These are phyloP conservation scores for Cladosporium sp. DNA, from an alignment of 2,329 filamentous ascomycete species.

Conservation along the genomic window DNA sequence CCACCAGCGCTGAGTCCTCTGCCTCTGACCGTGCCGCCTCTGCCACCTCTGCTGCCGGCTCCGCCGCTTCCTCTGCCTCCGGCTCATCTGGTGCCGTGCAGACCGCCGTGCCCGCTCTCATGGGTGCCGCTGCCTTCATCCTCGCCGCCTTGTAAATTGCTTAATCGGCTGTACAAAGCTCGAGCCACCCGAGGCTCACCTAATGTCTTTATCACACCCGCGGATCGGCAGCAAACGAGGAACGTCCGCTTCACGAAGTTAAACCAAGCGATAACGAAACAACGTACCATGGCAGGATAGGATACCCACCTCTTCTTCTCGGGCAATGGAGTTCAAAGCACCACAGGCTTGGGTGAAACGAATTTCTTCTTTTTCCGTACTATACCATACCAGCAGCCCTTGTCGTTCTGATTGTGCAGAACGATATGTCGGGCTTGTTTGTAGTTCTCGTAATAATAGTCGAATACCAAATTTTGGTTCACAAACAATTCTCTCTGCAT, in stretches of 20 bases:
- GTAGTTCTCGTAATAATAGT: conserved; percentile 1
- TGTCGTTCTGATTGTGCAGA: not conserved
- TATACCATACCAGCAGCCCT: not conserved
- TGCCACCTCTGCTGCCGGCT: conserved; percentile 11
- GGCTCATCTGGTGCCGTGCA: conserved; percentile 20
- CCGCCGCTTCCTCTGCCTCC: conserved; percentile 15
- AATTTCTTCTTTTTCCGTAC: not conserved
- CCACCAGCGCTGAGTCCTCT: not conserved
- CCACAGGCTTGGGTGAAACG: conserved; percentile 1
- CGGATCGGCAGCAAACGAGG: not conserved
- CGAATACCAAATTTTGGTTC: not conserved
- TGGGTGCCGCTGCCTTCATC: conserved; percentile 35
- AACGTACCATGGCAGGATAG: conserved; percentile 3
- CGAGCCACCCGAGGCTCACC: not conserved
- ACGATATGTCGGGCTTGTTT: not conserved
- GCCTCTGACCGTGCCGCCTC: conserved; percentile 4
- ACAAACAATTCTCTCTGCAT: not conserved
- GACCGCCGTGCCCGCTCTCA: conserved; percentile 31
- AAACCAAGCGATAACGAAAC: not conserved
- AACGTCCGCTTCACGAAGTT: not conserved
- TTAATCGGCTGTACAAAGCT: not conserved
- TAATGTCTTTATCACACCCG: conserved; percentile 4
- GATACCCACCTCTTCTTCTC: not conserved
- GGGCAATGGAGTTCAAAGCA: not conserved
- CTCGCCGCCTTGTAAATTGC: conserved; percentile 37